Percentiles rank a stretch among this genome's conserved stretches.
Evolutionary conservation across 257 asterid species (phyloP).

Genomic region (Solanum arcanum): DNA sequence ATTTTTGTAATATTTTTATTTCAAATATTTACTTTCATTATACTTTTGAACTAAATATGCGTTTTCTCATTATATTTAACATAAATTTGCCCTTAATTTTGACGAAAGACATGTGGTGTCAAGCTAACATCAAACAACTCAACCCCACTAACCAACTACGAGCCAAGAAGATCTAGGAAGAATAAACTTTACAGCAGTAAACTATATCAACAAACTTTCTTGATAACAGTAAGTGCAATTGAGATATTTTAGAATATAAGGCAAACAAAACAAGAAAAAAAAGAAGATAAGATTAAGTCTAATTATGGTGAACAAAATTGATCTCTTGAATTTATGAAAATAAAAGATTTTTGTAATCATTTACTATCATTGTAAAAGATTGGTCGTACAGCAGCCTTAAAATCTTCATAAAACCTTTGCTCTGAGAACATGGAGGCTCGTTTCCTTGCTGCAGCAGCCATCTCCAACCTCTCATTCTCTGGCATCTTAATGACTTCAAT

Average conservation of each 20-base stretch:
- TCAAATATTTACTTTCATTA: too few relatives aligned
- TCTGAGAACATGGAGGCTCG: slow-evolving; percentile 74
- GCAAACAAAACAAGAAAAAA: not conserved
- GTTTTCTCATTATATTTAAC: too few relatives aligned
- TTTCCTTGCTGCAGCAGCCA: slow-evolving; percentile 78
- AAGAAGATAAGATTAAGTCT: not conserved
- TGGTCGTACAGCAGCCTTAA: slow-evolving; percentile 62
- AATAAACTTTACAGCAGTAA: not conserved
- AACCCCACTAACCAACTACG: not conserved
- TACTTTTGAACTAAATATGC: too few relatives aligned
- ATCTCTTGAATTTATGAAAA: not conserved
- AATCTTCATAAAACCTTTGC: slow-evolving; percentile 63
- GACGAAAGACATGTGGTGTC: too few relatives aligned
- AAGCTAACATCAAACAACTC: too few relatives aligned
- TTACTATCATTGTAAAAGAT: slow-evolving; percentile 13
- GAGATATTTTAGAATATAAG: not conserved
- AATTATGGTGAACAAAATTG: not conserved
- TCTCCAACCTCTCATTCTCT: slow-evolving; percentile 41
- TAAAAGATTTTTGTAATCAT: not conserved
- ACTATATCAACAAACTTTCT: not conserved
- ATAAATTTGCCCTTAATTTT: too few relatives aligned
- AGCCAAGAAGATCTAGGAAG: not conserved
- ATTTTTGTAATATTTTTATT: too few relatives aligned
- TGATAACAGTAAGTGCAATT: not conserved
- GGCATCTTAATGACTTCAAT: slow-evolving; percentile 46